Percentiles rank a stretch among this genome's conserved stretches.
These are phyloP conservation scores for Penicillium maclennaniae DNA, from an alignment of 495 filamentous ascomycete genomes.

Conservation along the genomic window DNA sequence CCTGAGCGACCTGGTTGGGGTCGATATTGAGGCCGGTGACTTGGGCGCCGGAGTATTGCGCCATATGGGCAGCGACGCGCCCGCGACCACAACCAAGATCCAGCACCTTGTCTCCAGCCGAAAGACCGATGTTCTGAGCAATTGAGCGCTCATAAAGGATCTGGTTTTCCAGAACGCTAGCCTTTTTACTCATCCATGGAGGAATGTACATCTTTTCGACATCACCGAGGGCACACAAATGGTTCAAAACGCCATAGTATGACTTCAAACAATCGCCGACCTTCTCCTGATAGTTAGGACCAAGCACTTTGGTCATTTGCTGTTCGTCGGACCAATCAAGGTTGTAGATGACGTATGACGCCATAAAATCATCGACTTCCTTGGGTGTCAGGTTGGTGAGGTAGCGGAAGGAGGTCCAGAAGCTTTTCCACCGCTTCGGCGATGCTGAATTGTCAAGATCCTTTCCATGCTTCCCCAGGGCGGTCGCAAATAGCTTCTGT, in stretches of 20 bases:
- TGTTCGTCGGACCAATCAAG: constrained; percentile 59
- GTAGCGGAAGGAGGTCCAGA: constrained; percentile 54
- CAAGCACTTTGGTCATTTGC: constrained; percentile 54
- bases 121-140: constrained; percentile 49
- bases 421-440: constrained; percentile 52
- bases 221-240: constrained; percentile 62
- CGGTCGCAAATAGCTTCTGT: constrained; percentile 26
- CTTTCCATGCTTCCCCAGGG: constrained; percentile 21
- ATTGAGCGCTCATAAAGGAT: constrained; percentile 59
- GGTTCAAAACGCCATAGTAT: constrained; percentile 62
- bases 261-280: constrained; percentile 57
- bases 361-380: constrained; percentile 63
- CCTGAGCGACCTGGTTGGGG: constrained; percentile 57
- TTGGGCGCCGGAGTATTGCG: constrained; percentile 48
- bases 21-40: constrained; percentile 63
- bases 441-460: constrained; percentile 46
- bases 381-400: constrained; percentile 53
- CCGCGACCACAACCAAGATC: constrained; percentile 61
- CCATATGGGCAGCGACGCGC: constrained; percentile 60
- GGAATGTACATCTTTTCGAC: constrained; percentile 70
- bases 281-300: constrained; percentile 53
- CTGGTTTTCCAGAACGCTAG: constrained; percentile 49
- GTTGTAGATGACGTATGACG: constrained; percentile 63
- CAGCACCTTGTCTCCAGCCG: constrained; percentile 48
- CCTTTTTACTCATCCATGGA: constrained; percentile 56